phyloP scores from a whole-genome alignment of 176 grass and related monocot genomes.

The Cocos nucifera region DNA sequence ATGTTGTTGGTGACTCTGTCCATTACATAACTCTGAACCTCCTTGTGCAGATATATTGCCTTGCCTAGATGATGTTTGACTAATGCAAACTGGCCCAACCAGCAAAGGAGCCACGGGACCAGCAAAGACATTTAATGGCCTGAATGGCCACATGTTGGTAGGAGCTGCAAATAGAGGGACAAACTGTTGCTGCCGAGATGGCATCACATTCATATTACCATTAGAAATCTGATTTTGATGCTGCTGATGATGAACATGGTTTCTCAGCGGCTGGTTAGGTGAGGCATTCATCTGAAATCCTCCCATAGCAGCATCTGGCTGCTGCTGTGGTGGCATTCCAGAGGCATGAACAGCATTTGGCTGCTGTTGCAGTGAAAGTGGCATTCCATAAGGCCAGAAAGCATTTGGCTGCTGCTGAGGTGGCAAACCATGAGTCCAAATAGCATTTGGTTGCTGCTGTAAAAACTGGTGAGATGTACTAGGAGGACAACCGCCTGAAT shows the following conservation, averaged over 20 bases:
- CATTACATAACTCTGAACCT: background rate
- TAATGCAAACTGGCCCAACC: conserved; percentile 18
- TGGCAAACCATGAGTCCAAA: conserved; percentile 2
- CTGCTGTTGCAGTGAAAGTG: too few species aligned
- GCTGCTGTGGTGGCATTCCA: too few species aligned
- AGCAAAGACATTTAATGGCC: too few species aligned
- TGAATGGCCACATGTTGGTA: background rate
- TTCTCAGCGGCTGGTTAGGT: conserved; percentile 29
- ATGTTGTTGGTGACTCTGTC: conserved; percentile 18
- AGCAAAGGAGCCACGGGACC: background rate
- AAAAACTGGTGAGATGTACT: conserved; percentile 43
- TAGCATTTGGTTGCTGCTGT: conserved; percentile 33
- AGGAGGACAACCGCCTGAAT: conserved; percentile 34
- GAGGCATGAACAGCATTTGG: too few species aligned
- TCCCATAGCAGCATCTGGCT: background rate
- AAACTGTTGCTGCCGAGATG: conserved; percentile 27
- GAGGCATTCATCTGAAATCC: conserved; percentile 34
- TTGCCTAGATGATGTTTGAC: conserved; percentile 15
- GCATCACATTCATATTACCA: conserved; percentile 30
- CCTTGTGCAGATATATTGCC: conserved; percentile 17
- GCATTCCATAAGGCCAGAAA: too few species aligned
- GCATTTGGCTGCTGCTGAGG: too few species aligned
- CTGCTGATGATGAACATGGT: conserved; percentile 31
- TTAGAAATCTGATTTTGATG: conserved; percentile 35
- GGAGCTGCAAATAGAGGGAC: conserved; percentile 14